A percentile compares a stretch with the other conserved stretches of the same genome.
Conservation (phyloP, 352 stramenopile genomes). For the Phytophthora podocarpi region DNA sequence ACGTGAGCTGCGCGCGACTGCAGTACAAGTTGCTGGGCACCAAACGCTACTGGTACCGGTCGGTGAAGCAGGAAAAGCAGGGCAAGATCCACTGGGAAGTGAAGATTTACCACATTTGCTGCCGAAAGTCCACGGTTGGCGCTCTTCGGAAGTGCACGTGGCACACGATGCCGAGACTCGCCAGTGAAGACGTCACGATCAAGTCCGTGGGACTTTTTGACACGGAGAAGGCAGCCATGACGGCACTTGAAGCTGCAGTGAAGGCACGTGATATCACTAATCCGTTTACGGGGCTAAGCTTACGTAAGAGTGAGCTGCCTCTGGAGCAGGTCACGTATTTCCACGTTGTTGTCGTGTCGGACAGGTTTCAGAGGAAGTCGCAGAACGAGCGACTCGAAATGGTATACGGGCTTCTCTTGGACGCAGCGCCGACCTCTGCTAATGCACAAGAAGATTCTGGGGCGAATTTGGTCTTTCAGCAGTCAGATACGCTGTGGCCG, state of each 20-base stretch:
- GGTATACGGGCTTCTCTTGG: constrained; percentile 47
- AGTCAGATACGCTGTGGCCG: not conserved
- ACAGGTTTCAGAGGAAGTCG: constrained; percentile 48
- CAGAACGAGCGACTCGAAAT: constrained; percentile 55
- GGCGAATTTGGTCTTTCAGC: constrained; percentile 2
- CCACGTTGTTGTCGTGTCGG: constrained; percentile 55
- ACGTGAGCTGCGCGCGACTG: constrained; percentile 61
- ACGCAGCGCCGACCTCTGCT: not conserved
- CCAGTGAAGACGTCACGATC: constrained; percentile 52
- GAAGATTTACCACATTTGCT: constrained; percentile 56
- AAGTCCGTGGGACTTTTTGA: constrained; percentile 65
- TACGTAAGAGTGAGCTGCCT: constrained; percentile 37
- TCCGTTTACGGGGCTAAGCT: constrained; percentile 37
- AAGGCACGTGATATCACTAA: constrained; percentile 45
- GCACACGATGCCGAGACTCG: constrained; percentile 41
- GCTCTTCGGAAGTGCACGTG: constrained; percentile 29
- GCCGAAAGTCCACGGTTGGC: constrained; percentile 47
- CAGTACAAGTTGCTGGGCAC: constrained; percentile 66
- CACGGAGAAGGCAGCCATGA: constrained; percentile 49
- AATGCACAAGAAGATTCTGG: constrained; percentile 6
- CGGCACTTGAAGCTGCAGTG: constrained; percentile 45
- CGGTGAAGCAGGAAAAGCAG: constrained; percentile 70
- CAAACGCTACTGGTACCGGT: constrained; percentile 71
- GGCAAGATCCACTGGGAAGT: constrained; percentile 64
- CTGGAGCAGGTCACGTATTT: constrained; percentile 42